Evolutionary conservation across 768 basidiomycete species (phyloP), one percentile per base, ranked within the genome.

Genomic region (Crepidotus variabilis): DNA sequence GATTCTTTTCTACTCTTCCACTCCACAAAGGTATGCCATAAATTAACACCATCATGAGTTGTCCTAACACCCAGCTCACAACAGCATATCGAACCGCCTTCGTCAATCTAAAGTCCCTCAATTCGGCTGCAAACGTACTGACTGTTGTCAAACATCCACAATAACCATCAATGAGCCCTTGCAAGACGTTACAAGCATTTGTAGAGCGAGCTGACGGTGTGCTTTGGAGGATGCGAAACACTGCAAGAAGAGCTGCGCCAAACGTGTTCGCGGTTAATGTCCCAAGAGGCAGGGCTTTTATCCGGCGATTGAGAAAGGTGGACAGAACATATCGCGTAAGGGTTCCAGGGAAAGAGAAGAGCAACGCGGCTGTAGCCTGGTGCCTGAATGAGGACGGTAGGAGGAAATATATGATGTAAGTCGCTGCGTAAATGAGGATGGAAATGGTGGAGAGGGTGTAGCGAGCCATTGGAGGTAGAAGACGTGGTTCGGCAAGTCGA

Each of bases 101-200:
- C 69, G 81, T 67, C 32, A 75, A 68, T 45, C 74, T 70, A 58
- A 94, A 72, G 43, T 81, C 80, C 33, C 76, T 71, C 20, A 91
- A 68, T 67, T 99, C 97, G 8, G 86, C 86, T 1, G 85, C 88
- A 65, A 98, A 96, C 16, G 95, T 98, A 69, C 90, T 93, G 62
- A 99, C 81, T 1, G 97, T 99, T 1, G 89, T 95, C 62, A 98
- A 76, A 72, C 93, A 94, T 10, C 94, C 97, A 67, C 95, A 98
- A 67, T 93, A 98, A 6, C 97, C 97, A 67, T 98, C 93, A 21
- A 78, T 76, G 35, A 98, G 72, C 1, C 93, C 95, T 65, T 91
- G 87, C 43, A 98, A 70, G 18, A 92, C 75, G 22, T 81, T 77
- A 66, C 95, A 97, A 33, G 81, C 77, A 57, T 78, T 72, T 20